Base-by-base conservation (phyloP, 495 filamentous ascomycete genomes). In the Podospora pseudocomata region DNA sequence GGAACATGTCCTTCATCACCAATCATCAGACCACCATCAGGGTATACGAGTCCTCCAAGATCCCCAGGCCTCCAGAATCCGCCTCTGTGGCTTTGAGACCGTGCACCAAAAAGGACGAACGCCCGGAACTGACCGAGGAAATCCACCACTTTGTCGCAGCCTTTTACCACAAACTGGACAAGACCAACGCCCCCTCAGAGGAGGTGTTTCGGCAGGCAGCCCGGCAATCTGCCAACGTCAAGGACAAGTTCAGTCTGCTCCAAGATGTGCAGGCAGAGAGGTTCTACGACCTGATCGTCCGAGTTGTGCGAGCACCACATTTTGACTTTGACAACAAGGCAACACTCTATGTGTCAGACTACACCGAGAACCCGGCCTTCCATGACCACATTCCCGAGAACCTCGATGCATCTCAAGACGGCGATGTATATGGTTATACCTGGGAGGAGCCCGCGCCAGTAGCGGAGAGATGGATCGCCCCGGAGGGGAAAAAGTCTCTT, bases 281-380 rank as follows among this genome's bases (percentile, higher is more conserved):
- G 2, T 92, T 89, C 74, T 87, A 85, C 74, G 88, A 97, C 76
- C 70, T 96, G 6, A 76, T 93, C 19, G 92, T 87, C n/a, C 85
- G 94, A 74, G 87, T 97, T 3, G 82, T 92, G 58, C 91, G 87
- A 70, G 83, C 87, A 0, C 89, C 86, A 60, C 83, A 79, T 44
- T 49, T n/a, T 23, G 79, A 77, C 60, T 75, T 78, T 34, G 77
- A 75, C 30, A 81, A 82, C 19, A 85, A 76, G 65, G 75, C 85
- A 20, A 86, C 89, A 1, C 57, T 99, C 0, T 93, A 94, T 76
- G 75, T 97, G 19, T 93, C 92, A 0, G 95, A 99, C 76, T 99
- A 96, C 77, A 96, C 94, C 9, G 74, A 83, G 27, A 90, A 96
- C 68, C 71, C 77, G 0, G 66, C 71, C 34, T 86, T 98, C 23